Evolutionary conservation across 2,329 filamentous ascomycete genomes (phyloP).

Genomic region (Arthrinium phaeospermum): DNA sequence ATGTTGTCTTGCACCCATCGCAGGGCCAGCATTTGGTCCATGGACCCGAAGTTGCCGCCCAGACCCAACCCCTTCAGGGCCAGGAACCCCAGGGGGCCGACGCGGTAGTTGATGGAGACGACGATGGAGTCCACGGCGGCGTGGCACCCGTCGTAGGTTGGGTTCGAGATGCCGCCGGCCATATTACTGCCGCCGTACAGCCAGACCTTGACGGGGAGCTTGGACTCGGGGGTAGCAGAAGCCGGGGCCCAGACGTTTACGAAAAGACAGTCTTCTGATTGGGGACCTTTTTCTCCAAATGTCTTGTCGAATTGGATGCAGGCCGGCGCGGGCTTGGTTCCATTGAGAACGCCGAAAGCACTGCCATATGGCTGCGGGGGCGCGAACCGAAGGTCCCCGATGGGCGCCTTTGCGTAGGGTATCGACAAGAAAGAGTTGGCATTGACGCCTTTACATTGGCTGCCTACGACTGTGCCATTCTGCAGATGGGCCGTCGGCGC

Average conservation of each 20-base stretch:
- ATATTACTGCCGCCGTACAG: conserved; percentile 33
- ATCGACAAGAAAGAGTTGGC: conserved; percentile 31
- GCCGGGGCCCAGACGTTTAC: conserved; percentile 29
- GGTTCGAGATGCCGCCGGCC: conserved; percentile 32
- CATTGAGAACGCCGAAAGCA: conserved; percentile 26
- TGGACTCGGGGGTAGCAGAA: conserved; percentile 27
- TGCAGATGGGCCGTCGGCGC: conserved; percentile 20
- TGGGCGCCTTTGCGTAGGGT: conserved; percentile 30
- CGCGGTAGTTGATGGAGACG: conserved; percentile 44
- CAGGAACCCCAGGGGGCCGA: conserved; percentile 55
- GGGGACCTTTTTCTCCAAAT: conserved; percentile 25
- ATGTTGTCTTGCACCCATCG: conserved; percentile 57
- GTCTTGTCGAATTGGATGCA: conserved; percentile 28
- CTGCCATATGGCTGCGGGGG: conserved; percentile 26
- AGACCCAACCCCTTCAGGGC: conserved; percentile 46
- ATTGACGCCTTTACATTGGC: conserved; percentile 26
- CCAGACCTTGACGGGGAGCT: conserved; percentile 35
- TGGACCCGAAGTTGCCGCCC: conserved; percentile 54
- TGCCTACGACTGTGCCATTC: conserved; percentile 27
- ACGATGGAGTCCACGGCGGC: conserved; percentile 33
- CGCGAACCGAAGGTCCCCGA: conserved; percentile 29
- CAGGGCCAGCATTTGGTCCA: conserved; percentile 55
- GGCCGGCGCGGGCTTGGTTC: conserved; percentile 24
- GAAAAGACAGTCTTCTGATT: conserved; percentile 32
- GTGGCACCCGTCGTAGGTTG: conserved; percentile 33